Base-by-base conservation (phyloP, 805 yeast genomes). In the Nematodospora valgi region DNA sequence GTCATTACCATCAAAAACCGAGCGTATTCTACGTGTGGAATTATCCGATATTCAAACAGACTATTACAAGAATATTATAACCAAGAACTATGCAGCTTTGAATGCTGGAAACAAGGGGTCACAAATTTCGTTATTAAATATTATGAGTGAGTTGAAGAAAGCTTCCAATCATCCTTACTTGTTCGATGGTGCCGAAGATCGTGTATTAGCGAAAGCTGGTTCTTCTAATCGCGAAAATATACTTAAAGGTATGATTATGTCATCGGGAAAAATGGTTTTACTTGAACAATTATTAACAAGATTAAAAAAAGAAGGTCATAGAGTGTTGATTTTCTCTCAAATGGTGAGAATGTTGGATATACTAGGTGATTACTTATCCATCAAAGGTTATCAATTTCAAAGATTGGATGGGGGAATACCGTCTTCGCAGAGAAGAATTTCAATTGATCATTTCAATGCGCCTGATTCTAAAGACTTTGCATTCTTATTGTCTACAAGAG, bases 311-410 rank as follows among this genome's bases (percentile, higher is more conserved):
- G 99, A 93, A 61, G 98, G 98, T 3, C 99, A 93, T 55, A 73
- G 99, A 44, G 98, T 93, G 3, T 70, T 93, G 38, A 89, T 93
- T 41, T 93, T 93, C 60, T 82, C 94, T 12, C 99, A 93, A 58
- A 93, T 93, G 99, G 99, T 93, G 18, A 72, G 96, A 49, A 88
- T 93, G 76, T 72, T 93, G 45, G 98, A 93, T 56, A 93, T 93
- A 26, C 64, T 93, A 44, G 97, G 97, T 20, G 99, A 93, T 57
- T 93, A 93, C 52, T 62, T 93, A 41, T 75, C 86, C 12, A 81
- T 91, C 39, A 85, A 91, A 48, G 96, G 96, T 16, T 74, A 81
- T 36, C 81, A 79, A 39, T 93, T 85, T 64, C 99, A 93, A 59
- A 68, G 99, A 50, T 71, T 93, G 29, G 99, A 93, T 59, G 99